A percentile compares a stretch with the other conserved stretches of the same genome.
Evolutionary conservation across 352 stramenopile genomes (phyloP).

Genomic region (Phytophthora foliorum): DNA sequence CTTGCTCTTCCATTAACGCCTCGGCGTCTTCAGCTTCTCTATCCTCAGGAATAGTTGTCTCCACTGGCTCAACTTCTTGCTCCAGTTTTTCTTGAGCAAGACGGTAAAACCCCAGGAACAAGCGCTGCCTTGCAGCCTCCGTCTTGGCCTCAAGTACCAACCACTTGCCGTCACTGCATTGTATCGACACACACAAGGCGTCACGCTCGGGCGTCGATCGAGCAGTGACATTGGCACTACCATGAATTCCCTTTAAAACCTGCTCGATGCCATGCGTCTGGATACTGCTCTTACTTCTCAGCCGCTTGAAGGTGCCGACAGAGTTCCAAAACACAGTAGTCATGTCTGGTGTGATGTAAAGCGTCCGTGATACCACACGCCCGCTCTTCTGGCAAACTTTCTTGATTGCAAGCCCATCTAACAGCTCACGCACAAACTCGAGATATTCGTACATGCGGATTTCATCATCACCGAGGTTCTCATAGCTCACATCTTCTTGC

Average conservation of each 20-base stretch:
- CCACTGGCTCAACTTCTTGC: background rate
- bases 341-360: slow-evolving; percentile 67
- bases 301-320: slow-evolving; percentile 50
- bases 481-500: slow-evolving; percentile 69
- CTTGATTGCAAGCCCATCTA: slow-evolving; percentile 68
- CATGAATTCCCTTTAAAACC: slow-evolving; percentile 60
- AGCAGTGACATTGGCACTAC: slow-evolving; percentile 26
- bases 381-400: slow-evolving; percentile 74
- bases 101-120: slow-evolving; percentile 63
- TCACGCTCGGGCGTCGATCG: slow-evolving; percentile 21
- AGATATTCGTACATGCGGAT: slow-evolving; percentile 78
- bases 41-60: slow-evolving; percentile 1
- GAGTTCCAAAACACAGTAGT: slow-evolving; percentile 66
- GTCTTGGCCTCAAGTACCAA: slow-evolving; percentile 66
- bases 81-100: slow-evolving; percentile 55
- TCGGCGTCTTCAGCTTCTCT: slow-evolving; percentile 12
- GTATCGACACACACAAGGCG: slow-evolving; percentile 55
- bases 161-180: slow-evolving; percentile 55
- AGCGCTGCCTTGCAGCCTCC: slow-evolving; percentile 48
- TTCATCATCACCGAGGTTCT: slow-evolving; percentile 70
- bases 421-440: slow-evolving; percentile 71
- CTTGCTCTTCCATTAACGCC: background rate
- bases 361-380: slow-evolving; percentile 66
- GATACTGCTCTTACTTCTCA: slow-evolving; percentile 63
- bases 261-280: slow-evolving; percentile 49